Base-by-base conservation (phyloP, 495 filamentous ascomycete genomes). In the Annulohypoxylon stygium region DNA sequence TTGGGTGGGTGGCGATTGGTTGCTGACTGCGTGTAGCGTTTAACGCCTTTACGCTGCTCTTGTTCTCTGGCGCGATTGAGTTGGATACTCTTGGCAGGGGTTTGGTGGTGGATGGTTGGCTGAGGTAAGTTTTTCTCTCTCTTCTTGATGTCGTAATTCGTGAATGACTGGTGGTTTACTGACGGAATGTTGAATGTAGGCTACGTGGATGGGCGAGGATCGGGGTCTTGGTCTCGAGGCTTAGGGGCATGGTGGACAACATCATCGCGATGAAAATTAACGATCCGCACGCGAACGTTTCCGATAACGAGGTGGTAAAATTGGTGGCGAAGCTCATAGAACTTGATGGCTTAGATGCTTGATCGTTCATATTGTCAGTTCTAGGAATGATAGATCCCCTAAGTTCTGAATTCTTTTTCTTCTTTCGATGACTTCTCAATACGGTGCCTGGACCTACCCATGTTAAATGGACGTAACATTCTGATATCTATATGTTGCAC, bases 151-250 rank as follows among this genome's bases (percentile, higher is more conserved):
- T 43, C 20, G 30, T 1, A 0, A 14, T 50, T 33, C 23, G 8
- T 36, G 0, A 48, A 9, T 1, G 10, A 47, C 34, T 37, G 20
- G 14, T 43, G 20, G 20, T 18, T 8, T 63, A 60, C 65, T 66
- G 6, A 51, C 61, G 6, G 4, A 18, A 11, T 18, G 8, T 33
- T 16, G 18, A 8, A 16, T 33, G 14, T n/a, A 79, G 77, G 34
- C 82, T 98, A 23, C 87, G 94, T 6, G 96, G 96, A 2, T 98
- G 97, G 96, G 97, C 97, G 2, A 85, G 97, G 20, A 95, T 99
- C 61, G 96, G 96, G 10, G 95, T 97, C 6, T 80, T 99, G 61
- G 92, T 98, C 11, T 92, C 91, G 12, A 85, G 94, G 58, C 80
- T 99, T 57, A 85, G 97, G 65, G 90, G 88, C 54, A 92, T 98